Evolutionary conservation across 1,284 basidiomycete genomes (phyloP), one percentile per base, ranked within the genome.

Genomic region (Abortiporus biennis): DNA sequence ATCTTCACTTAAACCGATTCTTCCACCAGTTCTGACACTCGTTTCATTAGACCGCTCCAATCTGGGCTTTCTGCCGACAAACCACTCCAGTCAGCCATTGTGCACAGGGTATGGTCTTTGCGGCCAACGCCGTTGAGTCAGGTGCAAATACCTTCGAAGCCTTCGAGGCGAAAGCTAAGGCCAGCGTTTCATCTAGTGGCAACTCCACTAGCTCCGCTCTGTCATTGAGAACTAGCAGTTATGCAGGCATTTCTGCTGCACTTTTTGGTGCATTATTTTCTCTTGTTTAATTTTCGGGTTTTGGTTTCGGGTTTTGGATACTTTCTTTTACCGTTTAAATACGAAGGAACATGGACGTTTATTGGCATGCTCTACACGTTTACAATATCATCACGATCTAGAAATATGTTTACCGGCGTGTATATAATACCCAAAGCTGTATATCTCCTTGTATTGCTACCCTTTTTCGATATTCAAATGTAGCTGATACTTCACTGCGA

Each of bases 61-160:
- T 70, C 30, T 72, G 71, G 71, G 63, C 64, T 16, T 71, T 62
- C 60, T 72, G 71, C 54, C 50, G 46, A 9, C 76, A 79, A 55
- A 51, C 53, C 4, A 13, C 6, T 11, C 38, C 38, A 15, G 32
- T 36, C 9, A 57, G 48, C 36, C 80, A 82, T 59, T 81, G 80
- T 53, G 68, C 68, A 1, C 60, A 64, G 34, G 79, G 79, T 38
- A 84, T 83, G 81, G 79, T 84, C 40, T 80, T 82, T 58, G 61
- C 75, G 17, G 70, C 70, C 49, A 84, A 84, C 57, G 72, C 80
- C 6, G 62, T 72, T 13, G 70, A 74, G 47, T 58, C 62, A 2
- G 69, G 76, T 8, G 49, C 70, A 27, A 76, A 78, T 53, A 79
- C 62, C 50, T 83, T 79, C 53, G 68, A 55, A 4, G 78, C 77